Base-by-base conservation (phyloP, 2,329 filamentous ascomycete genomes). In the Colletotrichum lini region DNA sequence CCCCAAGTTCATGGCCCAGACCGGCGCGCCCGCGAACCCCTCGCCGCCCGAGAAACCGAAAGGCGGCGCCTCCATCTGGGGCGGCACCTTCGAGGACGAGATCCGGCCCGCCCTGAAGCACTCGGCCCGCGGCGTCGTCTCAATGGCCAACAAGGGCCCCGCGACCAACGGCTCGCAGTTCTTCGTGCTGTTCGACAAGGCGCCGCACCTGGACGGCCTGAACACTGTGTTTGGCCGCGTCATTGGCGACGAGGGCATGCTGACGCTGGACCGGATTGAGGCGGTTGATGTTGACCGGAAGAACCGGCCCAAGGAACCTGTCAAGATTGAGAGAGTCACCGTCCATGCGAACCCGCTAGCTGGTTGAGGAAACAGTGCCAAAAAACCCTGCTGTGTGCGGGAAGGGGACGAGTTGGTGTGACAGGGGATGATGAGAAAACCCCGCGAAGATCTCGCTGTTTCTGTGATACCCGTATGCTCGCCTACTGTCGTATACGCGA, bases 201-300 rank as follows among this genome's bases (percentile, higher is more conserved):
- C 94, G 35, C 89, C 93, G 47, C 94, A 96, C 82, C 84, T 97
- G 52, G 94, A 96, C 79, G 94, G 93, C 5, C 89, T 94, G 79
- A 96, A 96, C 79, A 95, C 94, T 0, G 91, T 96, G 2, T 96
- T 97, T 82, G 94, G 93, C 13, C 91, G 92, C 79, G 85, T 96
- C 44, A 85, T 92, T 67, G 91, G 88, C 47, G 91, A 92, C 75
- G 90, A 91, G 54, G 87, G 88, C 67, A 77, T 91, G 58, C 88
- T 85, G 45, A 93, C 92, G 6, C 81, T 96, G 75, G 89, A 91
- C 66, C 91, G 89, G 79, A 87, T 96, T 77, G 94, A 96, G 84
- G 87, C 83, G 26, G 81, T 94, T 23, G 88, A 91, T 73, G 89
- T 95, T 58, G 94, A 96, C 81, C 93, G 91, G 84, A 96, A 96